Evolutionary conservation across 805 yeast species (phyloP), one percentile per base, ranked within the genome.

Genomic region (Kuraishia borneana): DNA sequence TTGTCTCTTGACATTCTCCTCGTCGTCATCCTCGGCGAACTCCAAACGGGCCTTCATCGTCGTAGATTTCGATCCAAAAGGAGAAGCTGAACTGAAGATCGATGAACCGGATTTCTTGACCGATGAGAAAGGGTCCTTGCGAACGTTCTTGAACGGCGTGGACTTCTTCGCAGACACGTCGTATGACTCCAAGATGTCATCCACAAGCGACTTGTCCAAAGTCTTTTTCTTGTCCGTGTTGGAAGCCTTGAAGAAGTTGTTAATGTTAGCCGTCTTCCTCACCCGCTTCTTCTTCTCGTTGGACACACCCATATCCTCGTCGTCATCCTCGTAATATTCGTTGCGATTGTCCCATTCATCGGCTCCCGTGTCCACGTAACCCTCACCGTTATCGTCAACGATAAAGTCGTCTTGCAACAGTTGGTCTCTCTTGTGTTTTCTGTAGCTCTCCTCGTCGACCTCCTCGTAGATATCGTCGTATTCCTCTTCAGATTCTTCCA

Each of bases 361-460:
- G 6, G 69, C 83, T 38, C 98, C 98, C 29, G 82, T 82, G 46
- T 92, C 97, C 2, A 85, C 88, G 49, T 89, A 89, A 0, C 96
- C 97, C 42, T 79, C 81, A 21, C 96, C 96, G 44, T 82, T 76
- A 53, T 89, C 97, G 52, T 87, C 96, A 2, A 85, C 94, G 25
- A 89, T 92, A 51, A 89, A 89, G 53, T 89, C 96, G 48, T 89
- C 96, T 40, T 82, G 78, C 54, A 85, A 65, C 32, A 92, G 63
- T 38, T 87, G 83, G 38, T 81, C 74, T 46, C 94, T 73, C 52
- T 83, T 83, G 50, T 75, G 82, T 45, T 70, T 70, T 44, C 89
- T 65, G 56, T 74, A 89, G 25, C 78, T 75, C 21, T 68, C 76
- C 47, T 87, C 95, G 49, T 83, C 94, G 4, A 87, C 79, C 48